Conservation (phyloP, 2,329 filamentous ascomycete genomes). For the Claviceps monticola region DNA sequence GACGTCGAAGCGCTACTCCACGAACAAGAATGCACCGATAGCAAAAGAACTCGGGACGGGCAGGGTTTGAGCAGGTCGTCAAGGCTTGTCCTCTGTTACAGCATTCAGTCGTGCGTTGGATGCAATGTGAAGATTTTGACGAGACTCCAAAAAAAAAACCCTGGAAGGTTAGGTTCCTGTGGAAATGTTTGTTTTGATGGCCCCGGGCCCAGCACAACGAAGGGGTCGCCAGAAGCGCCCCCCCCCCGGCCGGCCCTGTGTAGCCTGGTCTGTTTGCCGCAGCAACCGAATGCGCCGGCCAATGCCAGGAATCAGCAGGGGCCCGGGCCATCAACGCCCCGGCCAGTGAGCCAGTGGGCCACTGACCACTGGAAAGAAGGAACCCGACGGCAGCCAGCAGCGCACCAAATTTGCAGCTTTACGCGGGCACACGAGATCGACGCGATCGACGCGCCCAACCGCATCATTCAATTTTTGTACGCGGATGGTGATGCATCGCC, state of each 20-base stretch:
- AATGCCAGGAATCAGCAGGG: background rate
- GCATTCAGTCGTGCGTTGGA: background rate
- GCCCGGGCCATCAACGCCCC: background rate
- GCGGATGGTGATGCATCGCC: background rate
- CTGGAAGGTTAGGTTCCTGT: background rate
- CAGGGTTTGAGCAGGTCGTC: background rate
- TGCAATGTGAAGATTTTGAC: background rate
- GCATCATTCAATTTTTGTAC: background rate
- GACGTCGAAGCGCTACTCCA: background rate
- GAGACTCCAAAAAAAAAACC: background rate
- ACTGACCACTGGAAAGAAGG: background rate
- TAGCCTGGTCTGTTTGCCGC: conserved; percentile 10
- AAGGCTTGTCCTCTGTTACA: background rate
- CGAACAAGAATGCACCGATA: background rate
- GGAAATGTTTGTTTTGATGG: conserved; percentile 3
- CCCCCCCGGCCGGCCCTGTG: too few species aligned
- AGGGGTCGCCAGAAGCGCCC: background rate
- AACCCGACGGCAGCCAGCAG: background rate
- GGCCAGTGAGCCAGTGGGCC: background rate
- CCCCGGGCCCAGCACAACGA: background rate
- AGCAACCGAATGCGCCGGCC: conserved; percentile 9
- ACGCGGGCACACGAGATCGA: conserved; percentile 19
- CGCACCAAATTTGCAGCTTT: conserved; percentile 16
- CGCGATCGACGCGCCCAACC: conserved; percentile 2
- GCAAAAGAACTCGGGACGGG: background rate